phyloP scores from a whole-genome alignment of 2,329 filamentous ascomycete species.

The Fusarium pseudonygamai region DNA sequence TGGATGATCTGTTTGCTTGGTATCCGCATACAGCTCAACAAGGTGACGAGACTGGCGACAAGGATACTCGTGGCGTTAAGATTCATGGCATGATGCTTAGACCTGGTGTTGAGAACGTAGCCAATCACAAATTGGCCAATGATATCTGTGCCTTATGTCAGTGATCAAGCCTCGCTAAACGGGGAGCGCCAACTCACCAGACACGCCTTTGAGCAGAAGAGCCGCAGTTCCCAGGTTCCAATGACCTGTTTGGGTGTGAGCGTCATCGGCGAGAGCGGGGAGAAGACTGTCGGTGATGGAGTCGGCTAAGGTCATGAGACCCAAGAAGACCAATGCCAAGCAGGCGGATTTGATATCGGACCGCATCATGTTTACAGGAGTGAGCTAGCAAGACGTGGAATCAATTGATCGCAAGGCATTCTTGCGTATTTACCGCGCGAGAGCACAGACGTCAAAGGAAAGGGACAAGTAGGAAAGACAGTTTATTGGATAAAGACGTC shows the following conservation, averaged over 20 bases:
- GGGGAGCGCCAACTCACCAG: not conserved
- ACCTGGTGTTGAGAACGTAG: not conserved
- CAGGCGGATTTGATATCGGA: not conserved
- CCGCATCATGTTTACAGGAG: not conserved
- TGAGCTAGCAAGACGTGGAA: not conserved
- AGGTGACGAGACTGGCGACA: not conserved
- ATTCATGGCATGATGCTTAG: not conserved
- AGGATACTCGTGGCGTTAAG: not conserved
- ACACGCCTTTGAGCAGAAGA: not conserved
- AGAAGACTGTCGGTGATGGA: not conserved
- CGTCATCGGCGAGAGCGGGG: not conserved
- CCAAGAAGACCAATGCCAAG: not conserved
- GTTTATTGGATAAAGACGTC: rapidly evolving
- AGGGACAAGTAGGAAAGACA: not conserved
- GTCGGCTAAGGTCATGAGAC: not conserved
- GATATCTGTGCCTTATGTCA: not conserved
- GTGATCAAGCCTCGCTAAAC: not conserved
- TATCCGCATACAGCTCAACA: not conserved
- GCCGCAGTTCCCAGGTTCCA: not conserved
- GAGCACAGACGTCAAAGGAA: no score
- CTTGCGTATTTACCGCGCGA: not conserved
- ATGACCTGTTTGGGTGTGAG: not conserved
- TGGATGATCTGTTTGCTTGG: no score
- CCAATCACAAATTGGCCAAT: not conserved
- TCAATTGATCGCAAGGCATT: not conserved